These are phyloP conservation scores for Penicillium angulare DNA, from an alignment of 495 filamentous ascomycete genomes.

Conservation along the genomic window DNA sequence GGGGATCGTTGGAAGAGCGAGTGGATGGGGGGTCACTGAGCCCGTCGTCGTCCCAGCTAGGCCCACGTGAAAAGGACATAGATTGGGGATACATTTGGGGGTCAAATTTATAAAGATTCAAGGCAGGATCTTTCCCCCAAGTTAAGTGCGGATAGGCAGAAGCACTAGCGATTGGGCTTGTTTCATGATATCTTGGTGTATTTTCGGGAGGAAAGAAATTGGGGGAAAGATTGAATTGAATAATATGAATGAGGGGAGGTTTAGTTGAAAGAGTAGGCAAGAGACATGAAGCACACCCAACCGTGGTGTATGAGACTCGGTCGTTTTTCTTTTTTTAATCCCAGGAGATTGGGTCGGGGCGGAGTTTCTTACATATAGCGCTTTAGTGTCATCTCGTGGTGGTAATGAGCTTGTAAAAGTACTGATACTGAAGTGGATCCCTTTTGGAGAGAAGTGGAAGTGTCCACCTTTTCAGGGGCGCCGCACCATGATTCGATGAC, in stretches of 20 bases:
- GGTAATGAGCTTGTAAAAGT: no score
- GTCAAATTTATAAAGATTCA: not conserved
- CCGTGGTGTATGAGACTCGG: not conserved
- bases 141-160: constrained; percentile 11
- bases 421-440: no score
- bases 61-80: constrained; percentile 2
- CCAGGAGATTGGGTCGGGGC: constrained; percentile 9
- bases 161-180: constrained; percentile 12
- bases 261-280: no score
- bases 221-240: no score
- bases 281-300: not conserved
- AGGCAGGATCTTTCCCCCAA: not conserved
- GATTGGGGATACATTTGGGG: not conserved
- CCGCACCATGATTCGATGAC: constrained; percentile 4
- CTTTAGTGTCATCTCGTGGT: not conserved
- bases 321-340: not conserved
- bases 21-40: constrained; percentile 36
- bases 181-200: constrained; percentile 23
- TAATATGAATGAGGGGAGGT: not conserved
- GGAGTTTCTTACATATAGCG: constrained; percentile 8
- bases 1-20: constrained; percentile 36
- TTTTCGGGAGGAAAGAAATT: no score
- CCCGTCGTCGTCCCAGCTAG: constrained; percentile 26
- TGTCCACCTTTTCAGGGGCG: constrained; percentile 5
- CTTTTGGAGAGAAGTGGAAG: not conserved